Evolutionary conservation across 2,329 filamentous ascomycete species (phyloP), one percentile per base, ranked within the genome.

Genomic region (Colletotrichum orbiculare): DNA sequence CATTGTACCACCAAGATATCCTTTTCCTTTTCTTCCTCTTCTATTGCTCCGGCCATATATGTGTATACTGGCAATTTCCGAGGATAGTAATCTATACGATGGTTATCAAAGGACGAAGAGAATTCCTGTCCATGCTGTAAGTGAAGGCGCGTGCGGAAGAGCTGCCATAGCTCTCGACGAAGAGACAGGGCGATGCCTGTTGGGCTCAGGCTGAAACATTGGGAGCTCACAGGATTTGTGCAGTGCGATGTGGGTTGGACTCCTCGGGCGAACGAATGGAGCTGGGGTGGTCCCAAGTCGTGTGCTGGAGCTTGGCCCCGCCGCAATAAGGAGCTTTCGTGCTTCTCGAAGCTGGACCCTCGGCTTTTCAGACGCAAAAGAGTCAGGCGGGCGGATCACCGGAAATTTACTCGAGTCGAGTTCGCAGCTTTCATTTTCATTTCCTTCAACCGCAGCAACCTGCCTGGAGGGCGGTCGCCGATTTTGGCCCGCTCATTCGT

Each of bases 1-100:
- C 64, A 64, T 66, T 66, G 64, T 66, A 66, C 47, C 55, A 66
- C 64, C 54, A 66, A 64, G 64, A 66, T 66, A 66, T 66, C 64
- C 64, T 58, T 63, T 66, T 66, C 64, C 54, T 66, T 66, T 64
- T 59, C 49, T 64, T 64, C 43, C 60, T 66, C 50, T 66, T 59
- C 64, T 54, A 37, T 54, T 53, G 64, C 64, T 66, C 59, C 63
- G 47, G 63, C 52, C 63, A 66, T 53, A 47, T 62, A 57, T 38
- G 42, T 54, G 52, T 62, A 57, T 38, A 47, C 48, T 66, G 63
- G 58, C 63, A 48, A 53, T 57, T 56, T 53, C 34, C 17, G 63
- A 63, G 47, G 46, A 59, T 47, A 61, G 58, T 66, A 66, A 66
- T 66, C 63, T 46, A 53, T 37, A 43, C 42, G 15, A 60, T 57